Base-by-base conservation (phyloP, 2,329 filamentous ascomycete species). In the Neodidymelliopsis sp. region DNA sequence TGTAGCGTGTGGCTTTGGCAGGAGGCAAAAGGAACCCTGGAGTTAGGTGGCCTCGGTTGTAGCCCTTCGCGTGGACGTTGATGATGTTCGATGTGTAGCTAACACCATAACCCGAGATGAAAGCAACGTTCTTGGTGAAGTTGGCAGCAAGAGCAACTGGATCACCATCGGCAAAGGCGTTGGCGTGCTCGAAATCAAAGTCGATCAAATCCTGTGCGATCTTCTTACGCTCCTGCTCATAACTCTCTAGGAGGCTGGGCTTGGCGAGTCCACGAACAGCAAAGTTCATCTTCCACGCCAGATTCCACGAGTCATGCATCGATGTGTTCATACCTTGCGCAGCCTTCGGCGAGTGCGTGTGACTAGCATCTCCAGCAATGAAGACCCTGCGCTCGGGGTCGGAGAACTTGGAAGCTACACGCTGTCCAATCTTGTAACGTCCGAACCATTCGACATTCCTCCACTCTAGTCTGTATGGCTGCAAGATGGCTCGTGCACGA, bases 81-180 rank as follows among this genome's bases (percentile, higher is more conserved):
- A 88, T 81, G 4, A 81, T 75, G 52, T 88, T 86, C 37, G 80
- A 74, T 6, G 79, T 79, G 68, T 91, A 91, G 65, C 84, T 83
- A 3, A 85, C 86, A 1, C 87, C 87, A 23, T 88, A 81, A 11
- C 87, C 87, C 0, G 86, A 88, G 57, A 90, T 90, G 73, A 90
- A 90, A 7, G 84, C 82, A 25, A 89, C 82, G 47, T 90, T 89
- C 34, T 83, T 84, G 34, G 81, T 77, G 67, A 90, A 90, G 69
- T 90, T 90, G 55, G 83, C 79, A 0, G 85, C 84, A 2, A 90
- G 76, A 0, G 83, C 84, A 36, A 79, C 77, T 11, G 82, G 78
- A 54, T 90, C 85, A 23, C 86, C 86, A 4, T 79, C 80, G 15
- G 84, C 79, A 59, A 84, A 72, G 20, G 79, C 78, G 42, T 76